Percentiles rank a stretch among this genome's conserved stretches.
Conservation (phyloP, 2,329 filamentous ascomycete species). For the Aspergillus tamarii region DNA sequence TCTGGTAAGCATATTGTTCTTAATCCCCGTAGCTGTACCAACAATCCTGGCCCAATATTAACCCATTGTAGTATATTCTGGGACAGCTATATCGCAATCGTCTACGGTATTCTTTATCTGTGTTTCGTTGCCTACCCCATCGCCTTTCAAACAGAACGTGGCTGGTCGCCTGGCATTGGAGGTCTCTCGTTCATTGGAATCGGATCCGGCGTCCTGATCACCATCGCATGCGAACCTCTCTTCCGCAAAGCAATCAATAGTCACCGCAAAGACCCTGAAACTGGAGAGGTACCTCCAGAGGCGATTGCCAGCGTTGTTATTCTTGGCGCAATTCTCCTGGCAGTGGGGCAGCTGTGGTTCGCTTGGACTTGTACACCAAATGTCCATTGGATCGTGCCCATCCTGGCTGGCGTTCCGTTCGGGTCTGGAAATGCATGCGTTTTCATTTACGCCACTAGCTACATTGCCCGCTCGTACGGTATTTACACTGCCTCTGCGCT, state of each 20-base stretch:
- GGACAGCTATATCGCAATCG: slow-evolving; percentile 68
- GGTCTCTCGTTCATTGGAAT: slow-evolving; percentile 78
- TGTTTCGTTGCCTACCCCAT: slow-evolving; percentile 89
- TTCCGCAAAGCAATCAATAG: slow-evolving; percentile 74
- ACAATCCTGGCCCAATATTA: not conserved
- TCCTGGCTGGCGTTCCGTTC: slow-evolving; percentile 78
- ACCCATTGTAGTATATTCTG: slow-evolving; percentile 64
- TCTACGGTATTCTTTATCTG: slow-evolving; percentile 82
- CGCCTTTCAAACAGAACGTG: slow-evolving; percentile 71
- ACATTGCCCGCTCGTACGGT: slow-evolving; percentile 74
- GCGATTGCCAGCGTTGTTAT: slow-evolving; percentile 76
- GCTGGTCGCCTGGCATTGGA: slow-evolving; percentile 71
- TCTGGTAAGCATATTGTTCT: slow-evolving; percentile 59
- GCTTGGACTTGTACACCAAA: slow-evolving; percentile 79
- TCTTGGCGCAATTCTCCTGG: slow-evolving; percentile 72
- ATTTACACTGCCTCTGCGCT: slow-evolving; percentile 79
- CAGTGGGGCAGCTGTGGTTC: slow-evolving; percentile 78
- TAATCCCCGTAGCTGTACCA: not conserved
- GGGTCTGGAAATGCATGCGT: slow-evolving; percentile 72
- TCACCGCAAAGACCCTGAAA: slow-evolving; percentile 72
- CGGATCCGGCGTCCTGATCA: slow-evolving; percentile 55
- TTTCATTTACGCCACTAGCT: slow-evolving; percentile 80
- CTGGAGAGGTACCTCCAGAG: slow-evolving; percentile 72
- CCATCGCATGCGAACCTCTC: slow-evolving; percentile 62
- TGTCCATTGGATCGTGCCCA: slow-evolving; percentile 78